Evolutionary conservation across 257 asterid genomes (phyloP), one percentile per base, ranked within the genome.

Genomic region (Gynochthodes officinalis): DNA sequence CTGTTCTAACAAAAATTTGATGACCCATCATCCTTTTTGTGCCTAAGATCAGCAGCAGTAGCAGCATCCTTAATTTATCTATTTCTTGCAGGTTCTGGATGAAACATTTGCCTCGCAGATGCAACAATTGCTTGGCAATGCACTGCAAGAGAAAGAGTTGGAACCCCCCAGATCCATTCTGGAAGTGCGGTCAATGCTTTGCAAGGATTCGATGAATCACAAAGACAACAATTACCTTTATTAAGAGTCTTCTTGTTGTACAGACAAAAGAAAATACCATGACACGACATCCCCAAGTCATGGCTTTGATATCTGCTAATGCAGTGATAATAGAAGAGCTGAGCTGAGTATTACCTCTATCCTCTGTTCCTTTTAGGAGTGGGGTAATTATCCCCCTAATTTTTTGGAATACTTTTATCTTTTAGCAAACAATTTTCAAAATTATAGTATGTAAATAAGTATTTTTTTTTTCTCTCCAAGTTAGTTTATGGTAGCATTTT

Each of bases 181-280:
- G 71, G 98, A 93, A 77, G 97, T 91, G 40, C 89, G 90, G 21
- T 89, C 98, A 2, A 91, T 93, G 91, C 90, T 93, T 1, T 88
- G 96, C 67, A 85, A 91, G 78, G 96, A 91, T 62, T 86, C 88
- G 18, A 82, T 78, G 73, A 88, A 86, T 69, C 81, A 83, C 80
- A 86, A 84, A 58, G 95, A 86, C 67, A 84, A 77, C 79, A 78
- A 88, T 78, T 90, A 86, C 87, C 89, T 78, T 74, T 90, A 83
- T 54, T 92, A 15, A 86, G 84, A 40, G 25, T 40, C n/a, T 43
- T 19, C 57, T n/a, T 35, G 42, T 32, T 39, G 37, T 57, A 49
- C n/a, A n/a, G 28, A 42, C 14, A 16, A 23, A 63, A 3, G 68
- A 5, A 19, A 2, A 15, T 12, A 25, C 12, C 44, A 63, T 63